Evolutionary conservation across 257 asterid genomes (phyloP).

Genomic region (Solanum phureja): DNA sequence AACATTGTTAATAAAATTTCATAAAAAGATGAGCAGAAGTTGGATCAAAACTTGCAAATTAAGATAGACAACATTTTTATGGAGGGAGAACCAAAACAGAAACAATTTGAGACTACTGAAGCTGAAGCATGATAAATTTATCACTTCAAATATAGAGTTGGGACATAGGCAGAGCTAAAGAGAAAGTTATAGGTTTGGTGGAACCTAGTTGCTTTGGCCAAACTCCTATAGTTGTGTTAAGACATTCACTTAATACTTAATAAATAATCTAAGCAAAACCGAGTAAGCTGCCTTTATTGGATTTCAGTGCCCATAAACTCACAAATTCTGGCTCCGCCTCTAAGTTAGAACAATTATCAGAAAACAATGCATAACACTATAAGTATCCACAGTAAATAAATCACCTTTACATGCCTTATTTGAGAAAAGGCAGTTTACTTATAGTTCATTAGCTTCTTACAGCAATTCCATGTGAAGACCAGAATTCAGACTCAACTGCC

Average conservation of each 20-base stretch:
- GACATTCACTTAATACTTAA: neutral
- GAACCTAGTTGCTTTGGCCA: neutral
- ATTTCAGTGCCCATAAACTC: neutral
- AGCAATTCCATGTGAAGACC: neutral
- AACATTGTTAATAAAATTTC: neutral
- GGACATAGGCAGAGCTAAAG: neutral
- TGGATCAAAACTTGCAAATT: neutral
- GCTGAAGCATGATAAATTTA: neutral
- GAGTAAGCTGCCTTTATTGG: neutral
- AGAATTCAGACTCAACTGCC: neutral
- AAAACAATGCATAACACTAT: neutral
- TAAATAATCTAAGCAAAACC: neutral
- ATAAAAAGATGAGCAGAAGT: neutral
- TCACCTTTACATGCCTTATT: neutral
- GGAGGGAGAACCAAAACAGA: neutral
- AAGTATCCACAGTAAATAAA: neutral
- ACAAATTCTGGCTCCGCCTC: neutral
- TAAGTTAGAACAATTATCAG: neutral
- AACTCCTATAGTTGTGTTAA: neutral
- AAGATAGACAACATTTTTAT: neutral
- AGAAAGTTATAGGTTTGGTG: neutral
- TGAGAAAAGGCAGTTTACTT: neutral
- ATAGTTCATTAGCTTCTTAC: neutral
- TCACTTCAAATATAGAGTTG: neutral
- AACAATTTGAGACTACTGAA: neutral